Percentiles rank a stretch among this genome's conserved stretches.
phyloP scores from a whole-genome alignment of 2,329 filamentous ascomycete genomes.

The Sporothrix inflata region DNA sequence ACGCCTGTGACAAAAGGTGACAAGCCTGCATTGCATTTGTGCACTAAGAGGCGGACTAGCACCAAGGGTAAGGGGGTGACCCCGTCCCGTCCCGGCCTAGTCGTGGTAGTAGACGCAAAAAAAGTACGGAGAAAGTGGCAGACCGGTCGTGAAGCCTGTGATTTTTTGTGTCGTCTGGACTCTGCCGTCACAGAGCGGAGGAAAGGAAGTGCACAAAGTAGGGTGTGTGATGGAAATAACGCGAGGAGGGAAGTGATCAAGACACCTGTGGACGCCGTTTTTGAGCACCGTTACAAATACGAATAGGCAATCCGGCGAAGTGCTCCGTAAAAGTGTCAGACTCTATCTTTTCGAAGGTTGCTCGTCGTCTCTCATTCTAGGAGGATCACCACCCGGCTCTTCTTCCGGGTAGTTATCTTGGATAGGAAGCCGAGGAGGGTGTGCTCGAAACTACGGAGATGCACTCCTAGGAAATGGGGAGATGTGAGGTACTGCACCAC shows the following conservation, averaged over 20 bases:
- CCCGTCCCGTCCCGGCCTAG: constrained; percentile 24
- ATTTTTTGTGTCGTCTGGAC: background rate
- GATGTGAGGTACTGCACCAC: background rate
- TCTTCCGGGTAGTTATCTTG: background rate
- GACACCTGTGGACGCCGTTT: background rate
- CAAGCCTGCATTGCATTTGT: background rate
- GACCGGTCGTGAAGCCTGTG: background rate
- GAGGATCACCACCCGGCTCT: background rate
- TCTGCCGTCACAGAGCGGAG: background rate
- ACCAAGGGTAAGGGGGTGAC: background rate
- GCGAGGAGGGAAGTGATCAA: background rate
- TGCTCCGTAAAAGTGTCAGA: background rate
- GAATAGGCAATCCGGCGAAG: background rate
- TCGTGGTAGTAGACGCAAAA: background rate
- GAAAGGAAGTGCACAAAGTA: background rate
- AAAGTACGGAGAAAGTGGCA: background rate
- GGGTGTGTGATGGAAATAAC: background rate
- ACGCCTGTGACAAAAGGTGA: background rate
- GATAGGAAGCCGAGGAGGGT: background rate
- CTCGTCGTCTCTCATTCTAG: background rate
- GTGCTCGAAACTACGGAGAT: background rate
- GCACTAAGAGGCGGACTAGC: background rate
- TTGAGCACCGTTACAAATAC: background rate
- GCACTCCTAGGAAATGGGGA: background rate
- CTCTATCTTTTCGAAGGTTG: background rate